A percentile compares a stretch with the other conserved stretches of the same genome.
phyloP scores from a whole-genome alignment of 768 basidiomycete genomes.

The Crucibulum laeve region DNA sequence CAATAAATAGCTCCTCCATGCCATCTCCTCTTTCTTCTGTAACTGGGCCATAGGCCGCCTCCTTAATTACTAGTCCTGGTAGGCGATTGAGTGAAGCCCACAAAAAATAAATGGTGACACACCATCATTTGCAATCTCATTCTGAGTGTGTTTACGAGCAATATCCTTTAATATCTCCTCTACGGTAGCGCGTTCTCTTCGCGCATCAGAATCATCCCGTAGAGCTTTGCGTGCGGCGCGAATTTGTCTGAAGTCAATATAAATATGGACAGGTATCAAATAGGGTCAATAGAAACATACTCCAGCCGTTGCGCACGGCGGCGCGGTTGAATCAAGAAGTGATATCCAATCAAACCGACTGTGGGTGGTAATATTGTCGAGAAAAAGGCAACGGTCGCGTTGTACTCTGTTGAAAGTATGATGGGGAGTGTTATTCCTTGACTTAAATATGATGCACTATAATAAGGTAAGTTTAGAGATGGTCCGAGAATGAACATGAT shows the following conservation, averaged over 20 bases:
- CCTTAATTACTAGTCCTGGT: constrained; percentile 70
- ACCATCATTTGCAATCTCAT: constrained; percentile 70
- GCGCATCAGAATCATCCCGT: constrained; percentile 60
- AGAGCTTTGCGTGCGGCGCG: constrained; percentile 57
- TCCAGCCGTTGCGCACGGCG: constrained; percentile 46
- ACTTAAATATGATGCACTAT: constrained; percentile 51
- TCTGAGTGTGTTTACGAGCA: constrained; percentile 56
- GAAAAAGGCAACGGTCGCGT: constrained; percentile 43
- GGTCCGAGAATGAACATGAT: too few relatives aligned
- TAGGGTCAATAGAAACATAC: constrained; percentile 30
- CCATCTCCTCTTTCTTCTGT: constrained; percentile 44
- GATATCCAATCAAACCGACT: constrained; percentile 47
- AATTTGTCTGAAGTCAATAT: constrained; percentile 49
- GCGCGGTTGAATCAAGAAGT: constrained; percentile 52
- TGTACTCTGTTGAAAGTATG: constrained; percentile 44
- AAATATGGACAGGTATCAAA: neutral
- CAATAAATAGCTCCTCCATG: constrained; percentile 53
- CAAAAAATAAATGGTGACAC: constrained; percentile 10
- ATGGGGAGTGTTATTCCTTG: constrained; percentile 58
- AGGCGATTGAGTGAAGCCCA: constrained; percentile 11
- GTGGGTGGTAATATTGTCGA: constrained; percentile 53
- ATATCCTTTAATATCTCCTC: constrained; percentile 60
- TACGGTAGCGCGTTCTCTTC: constrained; percentile 61
- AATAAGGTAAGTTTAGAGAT: constrained; percentile 11
- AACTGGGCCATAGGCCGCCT: constrained; percentile 65